Evolutionary conservation across 495 filamentous ascomycete genomes (phyloP).

Genomic region (Durotheca rogersii): DNA sequence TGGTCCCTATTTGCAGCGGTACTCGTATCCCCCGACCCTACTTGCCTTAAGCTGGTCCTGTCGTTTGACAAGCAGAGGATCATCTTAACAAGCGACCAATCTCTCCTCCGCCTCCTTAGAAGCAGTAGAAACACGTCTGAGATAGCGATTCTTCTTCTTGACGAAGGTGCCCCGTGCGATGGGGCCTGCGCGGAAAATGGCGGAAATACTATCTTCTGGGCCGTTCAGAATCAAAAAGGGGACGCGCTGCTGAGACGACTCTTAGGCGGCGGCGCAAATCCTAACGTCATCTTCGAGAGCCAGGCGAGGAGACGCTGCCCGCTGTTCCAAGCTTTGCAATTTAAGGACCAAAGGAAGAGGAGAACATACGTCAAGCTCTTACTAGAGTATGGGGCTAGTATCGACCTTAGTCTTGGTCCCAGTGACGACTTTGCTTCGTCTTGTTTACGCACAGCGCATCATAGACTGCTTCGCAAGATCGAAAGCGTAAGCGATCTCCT

Average conservation of each 20-base stretch:
- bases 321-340: constrained; percentile 4
- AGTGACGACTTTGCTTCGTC: not conserved
- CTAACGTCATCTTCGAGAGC: not conserved
- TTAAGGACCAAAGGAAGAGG: not conserved
- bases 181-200: not conserved
- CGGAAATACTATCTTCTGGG: constrained; percentile 6
- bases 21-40: not conserved
- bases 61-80: not conserved
- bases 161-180: not conserved
- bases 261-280: not conserved
- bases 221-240: constrained; percentile 3
- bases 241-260: not conserved
- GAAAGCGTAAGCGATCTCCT: constrained; percentile 4
- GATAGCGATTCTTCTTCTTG: not conserved
- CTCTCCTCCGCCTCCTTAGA: not conserved
- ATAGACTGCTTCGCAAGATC: not conserved
- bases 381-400: constrained; percentile 6
- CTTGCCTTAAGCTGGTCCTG: not conserved
- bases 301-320: not conserved
- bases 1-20: not conserved
- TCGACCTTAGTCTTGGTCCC: not conserved
- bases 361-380: constrained; percentile 4
- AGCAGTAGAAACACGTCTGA: not conserved
- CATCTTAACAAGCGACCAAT: not conserved
- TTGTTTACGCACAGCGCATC: not conserved